Evolutionary conservation across 768 basidiomycete genomes (phyloP).

Genomic region (Dictyophora rubrovolvata): DNA sequence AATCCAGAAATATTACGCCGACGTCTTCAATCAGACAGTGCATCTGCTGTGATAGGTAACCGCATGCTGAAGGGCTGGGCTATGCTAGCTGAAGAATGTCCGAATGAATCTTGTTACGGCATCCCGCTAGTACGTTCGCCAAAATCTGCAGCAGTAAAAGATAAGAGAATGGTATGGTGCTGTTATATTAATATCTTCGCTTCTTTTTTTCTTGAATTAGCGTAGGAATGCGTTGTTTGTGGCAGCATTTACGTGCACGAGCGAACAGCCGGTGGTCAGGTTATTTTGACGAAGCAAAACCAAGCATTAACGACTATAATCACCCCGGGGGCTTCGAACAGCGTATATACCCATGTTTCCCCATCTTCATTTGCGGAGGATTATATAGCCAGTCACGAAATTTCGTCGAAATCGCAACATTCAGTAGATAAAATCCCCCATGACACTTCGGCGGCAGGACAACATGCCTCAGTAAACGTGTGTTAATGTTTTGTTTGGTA

Average conservation of each 20-base stretch:
- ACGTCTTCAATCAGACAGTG: constrained; percentile 71
- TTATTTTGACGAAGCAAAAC: constrained; percentile 16
- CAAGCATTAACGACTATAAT: background rate
- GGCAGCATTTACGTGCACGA: constrained; percentile 49
- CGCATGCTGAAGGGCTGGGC: constrained; percentile 76
- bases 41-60: constrained; percentile 71
- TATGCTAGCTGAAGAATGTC: constrained; percentile 84
- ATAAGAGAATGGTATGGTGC: constrained; percentile 52
- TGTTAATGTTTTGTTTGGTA: background rate
- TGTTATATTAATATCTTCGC: background rate
- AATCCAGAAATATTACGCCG: constrained; percentile 56
- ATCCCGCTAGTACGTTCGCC: constrained; percentile 79
- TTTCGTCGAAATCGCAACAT: background rate
- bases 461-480: background rate
- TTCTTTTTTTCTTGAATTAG: constrained; percentile 8
- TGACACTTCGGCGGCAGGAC: background rate
- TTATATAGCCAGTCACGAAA: background rate
- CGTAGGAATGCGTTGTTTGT: constrained; percentile 74
- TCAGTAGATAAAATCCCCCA: background rate
- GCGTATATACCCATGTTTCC: background rate
- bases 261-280: constrained; percentile 39
- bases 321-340: background rate
- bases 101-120: constrained; percentile 57
- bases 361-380: background rate
- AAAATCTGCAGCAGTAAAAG: constrained; percentile 38